Base-by-base conservation (phyloP, 2,329 filamentous ascomycete genomes). In the Pseudonectria buxi region DNA sequence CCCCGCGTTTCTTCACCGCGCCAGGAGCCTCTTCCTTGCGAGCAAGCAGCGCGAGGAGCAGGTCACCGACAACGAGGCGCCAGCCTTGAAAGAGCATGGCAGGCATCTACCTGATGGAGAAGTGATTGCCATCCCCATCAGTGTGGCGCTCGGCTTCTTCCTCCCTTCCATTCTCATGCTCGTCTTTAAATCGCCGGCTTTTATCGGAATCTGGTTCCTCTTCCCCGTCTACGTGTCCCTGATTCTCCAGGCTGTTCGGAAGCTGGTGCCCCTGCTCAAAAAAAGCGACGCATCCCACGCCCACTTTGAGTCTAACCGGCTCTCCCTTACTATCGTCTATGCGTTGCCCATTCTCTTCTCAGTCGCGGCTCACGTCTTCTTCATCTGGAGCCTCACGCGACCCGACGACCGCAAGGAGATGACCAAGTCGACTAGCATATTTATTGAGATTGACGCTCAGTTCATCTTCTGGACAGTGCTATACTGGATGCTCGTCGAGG, bases 401-500 rank as follows among this genome's bases (percentile, higher is more conserved):
- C 40, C 45, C 7, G 69, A 74, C 31, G 69, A 74, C 44, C 58
- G 69, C 25, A 59, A 59, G 30, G 64, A 72, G 45, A 63, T 73
- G 63, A 73, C 72, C n/a, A 61, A 63, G 25, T 63, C 66, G 10
- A 63, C 62, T 1, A 50, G 68, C 32, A 55, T 54, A 30, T 67
- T 72, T 34, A 61, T 75, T 35, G 61, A 66, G 48, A 63, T 75
- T 30, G 63, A 75, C 40, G 43, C 60, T 6, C 52, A 63, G 15
- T 71, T 67, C 41, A 57, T 72, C 29, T 58, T 54, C 3, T 53
- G 67, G 45, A 72, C 71, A 1, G 64, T 72, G 4, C 43, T 74
- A 24, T 75, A 74, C 50, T 75, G 71, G 71, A 54, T 74, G 24
- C 51, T 73, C 26, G 67, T 70, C 12, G 72, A 75, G 51, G 64